Evolutionary conservation across 2,329 filamentous ascomycete species (phyloP).

Genomic region (Nemania serpens): DNA sequence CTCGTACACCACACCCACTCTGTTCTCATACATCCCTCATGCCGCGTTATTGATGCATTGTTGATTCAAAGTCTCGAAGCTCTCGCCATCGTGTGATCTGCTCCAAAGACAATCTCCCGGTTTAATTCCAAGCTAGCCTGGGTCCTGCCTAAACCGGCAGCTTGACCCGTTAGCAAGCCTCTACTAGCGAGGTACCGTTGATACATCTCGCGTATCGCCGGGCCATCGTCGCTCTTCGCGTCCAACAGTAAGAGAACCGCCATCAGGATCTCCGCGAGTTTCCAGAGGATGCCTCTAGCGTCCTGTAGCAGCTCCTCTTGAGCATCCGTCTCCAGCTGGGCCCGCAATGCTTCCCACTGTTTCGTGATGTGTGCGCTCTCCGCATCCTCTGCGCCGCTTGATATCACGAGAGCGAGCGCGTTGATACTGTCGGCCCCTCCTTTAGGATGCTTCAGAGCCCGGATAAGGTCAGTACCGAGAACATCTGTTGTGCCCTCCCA

Average conservation of each 20-base stretch:
- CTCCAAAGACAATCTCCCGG: constrained; percentile 23
- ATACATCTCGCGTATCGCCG: constrained; percentile 47
- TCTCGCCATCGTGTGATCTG: background rate
- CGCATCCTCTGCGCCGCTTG: constrained; percentile 31
- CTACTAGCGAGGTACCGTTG: constrained; percentile 45
- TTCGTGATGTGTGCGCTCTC: constrained; percentile 30
- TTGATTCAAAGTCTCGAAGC: constrained; percentile 5
- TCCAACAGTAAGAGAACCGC: constrained; percentile 51
- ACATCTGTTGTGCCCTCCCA: constrained; percentile 60
- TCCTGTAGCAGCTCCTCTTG: constrained; percentile 51
- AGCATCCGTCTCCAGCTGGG: constrained; percentile 41
- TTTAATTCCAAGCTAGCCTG: constrained; percentile 19
- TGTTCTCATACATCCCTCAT: background rate
- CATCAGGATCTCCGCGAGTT: constrained; percentile 50
- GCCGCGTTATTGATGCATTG: background rate
- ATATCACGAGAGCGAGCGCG: constrained; percentile 51
- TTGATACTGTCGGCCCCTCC: constrained; percentile 45
- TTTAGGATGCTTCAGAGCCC: constrained; percentile 52
- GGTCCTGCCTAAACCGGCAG: background rate
- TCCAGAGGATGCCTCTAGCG: constrained; percentile 51
- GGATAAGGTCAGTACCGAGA: constrained; percentile 58
- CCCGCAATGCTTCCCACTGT: constrained; percentile 49
- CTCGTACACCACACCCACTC: background rate
- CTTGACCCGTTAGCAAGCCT: constrained; percentile 27
- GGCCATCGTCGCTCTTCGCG: constrained; percentile 43